Conservation (phyloP, 495 filamentous ascomycete species). For the Podospora conica region DNA sequence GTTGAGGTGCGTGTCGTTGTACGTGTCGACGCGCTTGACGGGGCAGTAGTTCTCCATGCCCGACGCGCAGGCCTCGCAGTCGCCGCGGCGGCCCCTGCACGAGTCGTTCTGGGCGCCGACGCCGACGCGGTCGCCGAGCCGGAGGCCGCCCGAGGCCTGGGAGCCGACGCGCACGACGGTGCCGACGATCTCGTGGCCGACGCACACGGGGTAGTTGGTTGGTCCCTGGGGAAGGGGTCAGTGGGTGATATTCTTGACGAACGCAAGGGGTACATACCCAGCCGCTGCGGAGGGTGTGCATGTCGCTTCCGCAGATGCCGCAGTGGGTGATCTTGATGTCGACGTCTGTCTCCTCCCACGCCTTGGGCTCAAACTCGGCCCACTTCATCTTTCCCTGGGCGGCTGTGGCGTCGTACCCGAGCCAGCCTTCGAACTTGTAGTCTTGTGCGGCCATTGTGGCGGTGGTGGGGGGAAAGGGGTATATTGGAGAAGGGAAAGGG, state of each 20-base stretch:
- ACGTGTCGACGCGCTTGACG: constrained; percentile 53
- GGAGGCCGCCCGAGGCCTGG: constrained; percentile 48
- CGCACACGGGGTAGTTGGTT: constrained; percentile 64
- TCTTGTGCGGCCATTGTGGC: constrained; percentile 23
- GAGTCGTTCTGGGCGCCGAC: constrained; percentile 72
- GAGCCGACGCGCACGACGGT: constrained; percentile 63
- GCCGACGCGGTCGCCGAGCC: constrained; percentile 77
- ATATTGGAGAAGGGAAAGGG: no score
- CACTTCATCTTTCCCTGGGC: constrained; percentile 65
- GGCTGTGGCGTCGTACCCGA: constrained; percentile 55
- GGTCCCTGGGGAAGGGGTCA: constrained; percentile 35
- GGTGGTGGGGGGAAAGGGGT: not conserved
- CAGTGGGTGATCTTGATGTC: constrained; percentile 76
- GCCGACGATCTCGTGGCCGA: constrained; percentile 85
- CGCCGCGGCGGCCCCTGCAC: constrained; percentile 48
- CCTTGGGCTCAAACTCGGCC: constrained; percentile 69
- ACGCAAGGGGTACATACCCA: constrained; percentile 43
- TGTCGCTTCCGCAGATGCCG: constrained; percentile 74
- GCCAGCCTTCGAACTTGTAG: constrained; percentile 71
- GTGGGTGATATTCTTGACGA: not conserved
- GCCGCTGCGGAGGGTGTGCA: constrained; percentile 69
- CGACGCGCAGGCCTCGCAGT: constrained; percentile 62
- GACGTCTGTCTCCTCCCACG: constrained; percentile 70
- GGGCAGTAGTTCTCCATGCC: constrained; percentile 65
- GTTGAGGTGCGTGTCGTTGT: constrained; percentile 59